These are phyloP conservation scores for Ligustrum vulgare DNA, from an alignment of 257 asterid genomes.

Conservation along the genomic window DNA sequence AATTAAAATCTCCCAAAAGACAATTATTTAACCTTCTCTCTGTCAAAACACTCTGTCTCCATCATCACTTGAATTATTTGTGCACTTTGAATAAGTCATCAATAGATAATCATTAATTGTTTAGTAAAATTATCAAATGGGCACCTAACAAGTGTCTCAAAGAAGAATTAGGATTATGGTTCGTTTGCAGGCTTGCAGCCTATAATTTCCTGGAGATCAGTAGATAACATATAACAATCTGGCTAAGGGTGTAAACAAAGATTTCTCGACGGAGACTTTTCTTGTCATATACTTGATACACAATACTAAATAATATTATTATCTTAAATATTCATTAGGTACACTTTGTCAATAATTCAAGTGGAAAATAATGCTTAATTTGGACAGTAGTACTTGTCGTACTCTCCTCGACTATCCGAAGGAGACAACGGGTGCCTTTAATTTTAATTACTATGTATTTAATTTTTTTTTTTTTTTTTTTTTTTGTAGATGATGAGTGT, in stretches of 20 bases:
- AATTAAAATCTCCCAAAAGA: conserved; percentile 5
- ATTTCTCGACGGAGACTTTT: background rate
- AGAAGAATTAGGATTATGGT: background rate
- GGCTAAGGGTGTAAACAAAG: background rate
- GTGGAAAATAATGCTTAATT: no score
- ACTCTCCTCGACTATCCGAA: background rate
- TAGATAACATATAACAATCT: background rate
- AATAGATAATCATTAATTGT: background rate
- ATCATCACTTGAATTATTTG: conserved; percentile 17
- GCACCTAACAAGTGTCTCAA: background rate
- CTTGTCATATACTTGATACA: background rate
- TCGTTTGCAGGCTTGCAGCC: background rate
- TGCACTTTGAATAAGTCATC: background rate
- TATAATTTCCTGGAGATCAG: background rate
- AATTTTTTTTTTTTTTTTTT: no score
- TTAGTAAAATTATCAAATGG: conserved; percentile 10
- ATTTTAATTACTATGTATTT: no score
- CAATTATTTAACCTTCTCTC: background rate
- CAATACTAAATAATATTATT: background rate
- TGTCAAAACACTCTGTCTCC: conserved; percentile 27
- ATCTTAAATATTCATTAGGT: background rate
- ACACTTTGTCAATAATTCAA: background rate
- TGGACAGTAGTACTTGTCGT: background rate
- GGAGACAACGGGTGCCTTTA: background rate
- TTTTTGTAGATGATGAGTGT: no score